Conservation (phyloP, 768 basidiomycete genomes). For the Leucogyrophana mollusca region DNA sequence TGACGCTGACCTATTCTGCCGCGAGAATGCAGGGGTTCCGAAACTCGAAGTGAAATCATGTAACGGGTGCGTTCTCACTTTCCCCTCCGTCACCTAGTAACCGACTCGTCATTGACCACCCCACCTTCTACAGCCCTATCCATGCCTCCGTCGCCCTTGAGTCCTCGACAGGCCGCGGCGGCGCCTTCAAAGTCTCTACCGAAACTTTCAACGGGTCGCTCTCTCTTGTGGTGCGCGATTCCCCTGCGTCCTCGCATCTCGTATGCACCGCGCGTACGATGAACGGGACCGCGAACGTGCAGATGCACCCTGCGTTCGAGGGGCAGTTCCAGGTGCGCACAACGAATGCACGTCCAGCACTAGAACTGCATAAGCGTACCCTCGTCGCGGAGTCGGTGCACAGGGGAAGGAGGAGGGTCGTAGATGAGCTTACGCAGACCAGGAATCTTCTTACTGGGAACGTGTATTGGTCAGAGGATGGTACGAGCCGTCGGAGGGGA, state of each 20-base stretch:
- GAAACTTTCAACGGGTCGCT: slow-evolving; percentile 29
- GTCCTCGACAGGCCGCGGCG: slow-evolving; percentile 26
- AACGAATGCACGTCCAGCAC: not conserved
- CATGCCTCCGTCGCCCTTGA: slow-evolving; percentile 30
- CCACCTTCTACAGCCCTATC: slow-evolving; percentile 12
- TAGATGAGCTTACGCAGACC: not conserved
- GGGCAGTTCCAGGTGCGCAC: slow-evolving; percentile 36
- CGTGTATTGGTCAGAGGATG: slow-evolving; percentile 24
- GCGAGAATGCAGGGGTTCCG: slow-evolving; percentile 19
- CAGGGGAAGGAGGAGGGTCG: slow-evolving; percentile 30
- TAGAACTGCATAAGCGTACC: too few relatives aligned
- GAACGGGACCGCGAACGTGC: slow-evolving; percentile 21
- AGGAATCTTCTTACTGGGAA: slow-evolving; percentile 14
- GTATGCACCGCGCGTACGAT: slow-evolving; percentile 27
- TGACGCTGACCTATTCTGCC: slow-evolving; percentile 35
- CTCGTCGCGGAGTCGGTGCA: slow-evolving; percentile 34
- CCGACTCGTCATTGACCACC: slow-evolving; percentile 20
- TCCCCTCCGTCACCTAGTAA: not conserved
- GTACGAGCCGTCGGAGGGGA: slow-evolving; percentile 6
- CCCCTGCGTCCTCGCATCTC: slow-evolving; percentile 37
- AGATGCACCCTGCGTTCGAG: slow-evolving; percentile 39
- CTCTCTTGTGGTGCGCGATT: slow-evolving; percentile 22
- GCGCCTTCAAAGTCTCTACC: slow-evolving; percentile 32
- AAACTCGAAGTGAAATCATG: slow-evolving; percentile 33
- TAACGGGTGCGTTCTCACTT: slow-evolving; percentile 38